Percentiles rank a stretch among this genome's conserved stretches.
phyloP scores from a whole-genome alignment of 108 stramenopile species.

The Stephanodiscus minutulus region DNA sequence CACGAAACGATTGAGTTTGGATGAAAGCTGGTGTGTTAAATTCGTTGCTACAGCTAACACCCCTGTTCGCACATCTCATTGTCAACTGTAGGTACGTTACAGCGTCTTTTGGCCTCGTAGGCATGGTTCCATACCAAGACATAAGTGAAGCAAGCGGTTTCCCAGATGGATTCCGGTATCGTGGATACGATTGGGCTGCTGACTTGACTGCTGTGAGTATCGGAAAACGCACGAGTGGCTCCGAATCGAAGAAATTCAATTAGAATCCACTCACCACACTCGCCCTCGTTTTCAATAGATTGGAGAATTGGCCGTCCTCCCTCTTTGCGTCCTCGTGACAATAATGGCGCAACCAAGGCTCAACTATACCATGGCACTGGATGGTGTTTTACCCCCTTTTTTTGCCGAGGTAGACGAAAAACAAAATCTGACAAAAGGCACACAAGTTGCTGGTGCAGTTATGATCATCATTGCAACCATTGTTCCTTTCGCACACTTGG shows the following conservation, averaged over 20 bases:
- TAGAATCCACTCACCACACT: neutral
- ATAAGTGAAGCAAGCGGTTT: constrained; percentile 72
- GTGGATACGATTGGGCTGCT: constrained; percentile 58
- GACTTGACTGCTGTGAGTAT: constrained; percentile 54
- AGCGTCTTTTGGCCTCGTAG: constrained; percentile 64
- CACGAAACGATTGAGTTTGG: neutral
- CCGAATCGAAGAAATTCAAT: neutral
- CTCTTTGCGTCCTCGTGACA: constrained; percentile 87
- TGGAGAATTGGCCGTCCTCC: constrained; percentile 86
- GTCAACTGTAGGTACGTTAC: constrained; percentile 21
- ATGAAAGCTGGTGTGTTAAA: neutral
- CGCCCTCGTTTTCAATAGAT: constrained; percentile 1
- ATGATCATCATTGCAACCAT: constrained; percentile 77
- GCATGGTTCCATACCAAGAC: constrained; percentile 66
- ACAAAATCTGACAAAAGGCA: constrained; percentile 67
- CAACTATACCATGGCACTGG: constrained; percentile 77
- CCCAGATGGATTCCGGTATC: constrained; percentile 68
- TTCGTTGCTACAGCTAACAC: neutral
- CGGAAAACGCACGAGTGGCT: neutral
- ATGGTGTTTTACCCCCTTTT: constrained; percentile 77
- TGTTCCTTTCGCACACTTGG: constrained; percentile 76
- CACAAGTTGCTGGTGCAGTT: constrained; percentile 59
- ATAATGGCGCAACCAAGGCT: constrained; percentile 90
- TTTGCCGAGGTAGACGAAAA: constrained; percentile 62
- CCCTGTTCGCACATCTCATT: neutral